Evolutionary conservation across 176 grass and related monocot species (phyloP).

Genomic region (Dendrocalamus sinicus): DNA sequence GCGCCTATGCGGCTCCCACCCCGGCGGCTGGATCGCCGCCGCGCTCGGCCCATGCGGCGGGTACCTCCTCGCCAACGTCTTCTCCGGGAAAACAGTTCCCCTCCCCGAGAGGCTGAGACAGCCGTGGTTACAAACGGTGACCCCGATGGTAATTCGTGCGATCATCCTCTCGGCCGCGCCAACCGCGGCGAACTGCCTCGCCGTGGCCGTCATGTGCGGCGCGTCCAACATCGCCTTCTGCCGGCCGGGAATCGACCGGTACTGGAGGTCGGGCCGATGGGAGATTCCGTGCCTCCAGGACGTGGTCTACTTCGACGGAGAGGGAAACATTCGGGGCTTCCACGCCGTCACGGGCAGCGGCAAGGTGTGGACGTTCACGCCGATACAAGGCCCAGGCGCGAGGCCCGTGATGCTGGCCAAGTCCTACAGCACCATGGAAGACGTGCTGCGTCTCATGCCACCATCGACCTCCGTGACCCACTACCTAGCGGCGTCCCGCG

Average conservation of each 20-base stretch:
- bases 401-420: not conserved
- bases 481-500: not conserved
- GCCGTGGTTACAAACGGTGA: not conserved
- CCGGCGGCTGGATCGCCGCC: not conserved
- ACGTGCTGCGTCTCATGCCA: not conserved
- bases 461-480: not conserved
- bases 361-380: not conserved
- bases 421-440: not conserved
- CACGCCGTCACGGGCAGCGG: not conserved
- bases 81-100: not conserved
- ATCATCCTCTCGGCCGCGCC: not conserved
- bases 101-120: not conserved
- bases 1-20: not conserved
- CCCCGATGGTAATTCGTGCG: not conserved
- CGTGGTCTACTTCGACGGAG: not conserved
- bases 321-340: not conserved
- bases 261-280: not conserved
- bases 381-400: too few relatives aligned
- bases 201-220: not conserved
- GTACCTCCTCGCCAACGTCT: not conserved
- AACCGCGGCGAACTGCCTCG: not conserved
- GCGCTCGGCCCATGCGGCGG: not conserved
- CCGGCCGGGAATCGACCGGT: not conserved
- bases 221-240: not conserved
- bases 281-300: not conserved